Evolutionary conservation across 352 stramenopile genomes (phyloP).

Genomic region (Phytophthora chlamydospora): DNA sequence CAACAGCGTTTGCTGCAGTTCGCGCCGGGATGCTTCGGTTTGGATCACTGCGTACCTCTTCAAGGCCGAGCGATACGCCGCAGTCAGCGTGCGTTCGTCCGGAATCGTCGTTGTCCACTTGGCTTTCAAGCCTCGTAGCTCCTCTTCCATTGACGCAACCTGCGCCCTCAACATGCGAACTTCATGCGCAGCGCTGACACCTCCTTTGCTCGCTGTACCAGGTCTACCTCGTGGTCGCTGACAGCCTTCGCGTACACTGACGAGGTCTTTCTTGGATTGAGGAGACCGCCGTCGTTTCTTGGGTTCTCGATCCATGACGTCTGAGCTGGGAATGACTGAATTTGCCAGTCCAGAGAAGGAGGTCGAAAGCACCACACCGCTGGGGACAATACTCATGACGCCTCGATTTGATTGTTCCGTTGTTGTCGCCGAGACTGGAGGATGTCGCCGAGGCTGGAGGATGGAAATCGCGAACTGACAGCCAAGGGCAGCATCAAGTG

Average conservation of each 20-base stretch:
- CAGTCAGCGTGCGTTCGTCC: conserved; percentile 20
- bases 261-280: conserved; percentile 12
- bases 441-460: too few species aligned
- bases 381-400: too few species aligned
- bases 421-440: too few species aligned
- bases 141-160: conserved; percentile 38
- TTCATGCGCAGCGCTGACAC: conserved; percentile 31
- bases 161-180: conserved; percentile 31
- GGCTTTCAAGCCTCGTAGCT: conserved; percentile 23
- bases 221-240: conserved; percentile 8
- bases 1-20: conserved; percentile 34
- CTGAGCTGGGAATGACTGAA: too few species aligned
- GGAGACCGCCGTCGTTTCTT: conserved; percentile 20
- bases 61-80: conserved; percentile 22
- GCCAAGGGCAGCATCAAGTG: too few species aligned
- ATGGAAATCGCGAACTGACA: too few species aligned
- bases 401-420: too few species aligned
- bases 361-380: too few species aligned
- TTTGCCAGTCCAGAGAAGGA: too few species aligned
- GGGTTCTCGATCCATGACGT: too few species aligned
- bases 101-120: conserved; percentile 36
- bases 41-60: conserved; percentile 27
- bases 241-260: too few species aligned
- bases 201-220: conserved; percentile 17
- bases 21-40: conserved; percentile 19